Conservation (phyloP, 1,139 yeast species). For the Pichia sp. region DNA sequence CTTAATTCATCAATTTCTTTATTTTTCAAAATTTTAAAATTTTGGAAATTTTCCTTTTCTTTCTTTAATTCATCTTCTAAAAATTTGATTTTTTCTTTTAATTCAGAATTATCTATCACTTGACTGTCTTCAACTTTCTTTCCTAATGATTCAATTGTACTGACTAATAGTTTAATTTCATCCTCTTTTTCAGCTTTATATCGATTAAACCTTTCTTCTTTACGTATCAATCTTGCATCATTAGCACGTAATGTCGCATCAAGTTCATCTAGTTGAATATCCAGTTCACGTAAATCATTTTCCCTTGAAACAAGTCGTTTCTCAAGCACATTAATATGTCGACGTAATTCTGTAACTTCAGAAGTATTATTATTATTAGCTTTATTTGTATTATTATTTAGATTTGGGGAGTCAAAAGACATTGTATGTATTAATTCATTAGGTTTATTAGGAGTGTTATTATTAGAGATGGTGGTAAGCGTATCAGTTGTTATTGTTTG, state of each 20-base stretch:
- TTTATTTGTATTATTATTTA: too few species aligned
- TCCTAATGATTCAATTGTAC: conserved; percentile 49
- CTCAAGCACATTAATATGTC: too few species aligned
- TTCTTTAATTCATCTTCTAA: background rate
- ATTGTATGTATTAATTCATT: too few species aligned
- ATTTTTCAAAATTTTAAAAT: conserved; percentile 12
- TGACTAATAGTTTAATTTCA: conserved; percentile 54
- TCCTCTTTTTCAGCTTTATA: conserved; percentile 43
- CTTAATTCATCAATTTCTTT: conserved; percentile 16
- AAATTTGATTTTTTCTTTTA: conserved; percentile 2
- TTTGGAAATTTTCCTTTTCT: background rate
- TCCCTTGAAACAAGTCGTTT: too few species aligned
- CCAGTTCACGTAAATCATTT: too few species aligned
- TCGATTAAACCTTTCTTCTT: conserved; percentile 39
- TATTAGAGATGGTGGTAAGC: too few species aligned
- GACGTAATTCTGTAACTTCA: too few species aligned
- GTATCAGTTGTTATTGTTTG: too few species aligned
- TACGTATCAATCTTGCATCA: conserved; percentile 38
- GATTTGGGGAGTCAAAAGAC: background rate
- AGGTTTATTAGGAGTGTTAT: too few species aligned
- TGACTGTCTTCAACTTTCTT: conserved; percentile 34
- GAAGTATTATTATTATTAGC: background rate
- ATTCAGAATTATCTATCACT: too few species aligned
- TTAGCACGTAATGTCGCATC: too few species aligned
- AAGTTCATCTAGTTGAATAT: conserved; percentile 41